Evolutionary conservation across 2,329 filamentous ascomycete genomes (phyloP), one percentile per base, ranked within the genome.

Genomic region (Teratosphaeria pseudoeucalypti): DNA sequence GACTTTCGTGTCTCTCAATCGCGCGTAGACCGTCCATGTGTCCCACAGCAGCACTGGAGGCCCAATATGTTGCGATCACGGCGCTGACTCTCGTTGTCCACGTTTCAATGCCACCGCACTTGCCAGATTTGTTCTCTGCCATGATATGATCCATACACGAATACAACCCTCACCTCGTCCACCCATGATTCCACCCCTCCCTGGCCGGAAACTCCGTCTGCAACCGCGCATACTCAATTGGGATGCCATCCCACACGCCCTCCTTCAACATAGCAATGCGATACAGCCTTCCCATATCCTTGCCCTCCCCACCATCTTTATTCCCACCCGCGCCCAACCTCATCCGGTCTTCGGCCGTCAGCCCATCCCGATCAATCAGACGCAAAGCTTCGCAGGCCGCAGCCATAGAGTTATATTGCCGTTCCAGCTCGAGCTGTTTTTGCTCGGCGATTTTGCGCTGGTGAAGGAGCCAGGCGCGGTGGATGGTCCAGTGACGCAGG

Each of bases 401-500:
- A 61, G 82, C 81, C 88, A 99, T 97, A 70, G 84, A 84, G 71
- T 89, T 86, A 77, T 92, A 91, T 78, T 85, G 84, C 52, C 89
- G 81, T 77, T 90, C 84, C 54, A 96, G 81, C 73, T 92, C 89
- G 58, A 81, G 77, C 71, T 89, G 81, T 57, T 85, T 81, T 39
- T 78, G 76, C 64, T 82, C 79, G 55, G 85, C 85, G 68, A 85
- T 81, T 72, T 88, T 83, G 66, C 86, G 82, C 68, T 86, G 85
- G 76, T 87, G 88, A 34, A 97, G 81, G 69, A 89, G 82, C 90
- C 92, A 97, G 26, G 92, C 92, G 68, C 94, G 91, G 80, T 97
- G 92, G 75, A 99, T 97, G 57, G 94, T 97, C 94, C 94, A 99
- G 81, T 99, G 94, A 54, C 94, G 89, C 64, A 99, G 85, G 75